phyloP scores from a whole-genome alignment of 2,329 filamentous ascomycete genomes.

The Pseudocercospora pini-densiflorae region DNA sequence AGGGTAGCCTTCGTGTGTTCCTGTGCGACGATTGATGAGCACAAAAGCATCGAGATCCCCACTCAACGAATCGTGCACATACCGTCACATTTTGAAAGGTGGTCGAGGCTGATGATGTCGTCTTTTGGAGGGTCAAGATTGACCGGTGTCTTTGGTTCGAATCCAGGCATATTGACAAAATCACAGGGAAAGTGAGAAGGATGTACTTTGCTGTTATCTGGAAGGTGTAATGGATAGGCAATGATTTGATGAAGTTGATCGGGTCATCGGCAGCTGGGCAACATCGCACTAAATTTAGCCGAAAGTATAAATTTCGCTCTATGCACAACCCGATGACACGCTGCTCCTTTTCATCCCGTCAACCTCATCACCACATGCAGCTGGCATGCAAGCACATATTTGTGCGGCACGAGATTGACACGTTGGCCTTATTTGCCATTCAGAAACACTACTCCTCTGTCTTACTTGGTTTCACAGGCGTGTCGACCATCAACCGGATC shows the following conservation, averaged over 20 bases:
- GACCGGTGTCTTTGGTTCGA: slow-evolving; percentile 78
- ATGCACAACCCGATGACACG: neutral
- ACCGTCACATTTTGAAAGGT: slow-evolving; percentile 85
- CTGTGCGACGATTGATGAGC: slow-evolving; percentile 49
- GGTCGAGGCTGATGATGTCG: slow-evolving; percentile 79
- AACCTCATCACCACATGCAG: neutral
- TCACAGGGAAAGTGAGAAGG: neutral
- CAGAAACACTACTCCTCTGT: neutral
- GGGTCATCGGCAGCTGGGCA: neutral
- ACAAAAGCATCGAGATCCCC: too few relatives aligned
- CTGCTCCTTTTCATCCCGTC: neutral
- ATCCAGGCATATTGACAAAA: slow-evolving; percentile 46
- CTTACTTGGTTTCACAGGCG: slow-evolving; percentile 38
- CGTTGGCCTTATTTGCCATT: neutral
- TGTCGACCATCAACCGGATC: slow-evolving; percentile 53
- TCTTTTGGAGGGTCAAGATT: slow-evolving; percentile 82
- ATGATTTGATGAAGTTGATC: slow-evolving; percentile 4
- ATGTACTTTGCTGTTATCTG: neutral
- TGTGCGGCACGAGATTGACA: neutral
- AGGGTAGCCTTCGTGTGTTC: slow-evolving; percentile 64
- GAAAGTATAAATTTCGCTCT: neutral
- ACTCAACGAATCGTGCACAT: slow-evolving; percentile 42
- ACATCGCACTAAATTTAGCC: slow-evolving; percentile 3
- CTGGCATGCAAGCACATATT: neutral
- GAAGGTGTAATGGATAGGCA: neutral